Base-by-base conservation (phyloP, 1,139 yeast species). In the Candida sanyaensis region DNA sequence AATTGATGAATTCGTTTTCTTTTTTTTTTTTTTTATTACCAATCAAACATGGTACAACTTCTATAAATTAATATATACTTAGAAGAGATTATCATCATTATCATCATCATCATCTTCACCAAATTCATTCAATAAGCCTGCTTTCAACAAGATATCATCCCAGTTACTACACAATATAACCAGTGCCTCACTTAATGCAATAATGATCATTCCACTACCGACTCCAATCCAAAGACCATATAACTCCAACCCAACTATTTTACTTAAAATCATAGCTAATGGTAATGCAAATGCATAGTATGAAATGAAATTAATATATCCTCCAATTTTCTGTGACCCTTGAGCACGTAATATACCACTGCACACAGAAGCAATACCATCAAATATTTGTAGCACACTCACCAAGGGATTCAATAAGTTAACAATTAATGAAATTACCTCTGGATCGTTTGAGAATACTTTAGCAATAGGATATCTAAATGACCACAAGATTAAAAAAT, bases 161-260 rank as follows among this genome's bases (percentile, higher is more conserved):
- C 79, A 75, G 51, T 75, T 68, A 49, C 73, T 66, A 41, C 60
- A 61, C n/a, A 68, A 55, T 11, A 75, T 71, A 10, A 74, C 69
- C 0, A 59, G 24, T 1, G 71, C 66, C 58, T 92, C 96, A 21
- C 79, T 72, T 0, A 77, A 44, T 1, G 91, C 91, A 52, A 93
- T 90, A 31, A 83, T 56, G 33, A 84, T 63, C 78, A 91, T 78
- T 0, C 96, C 97, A 38, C 81, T 63, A 1, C 93, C 89, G 49
- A 90, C 81, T 6, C 97, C 97, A n/a, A 84, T 57, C 99, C 99
- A 93, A 47, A 93, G 70, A 0, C 98, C 98, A 27, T 68, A 63
- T 9, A 91, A 70, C 48, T 79, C 73, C 65, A 78, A 65, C 42
- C 78, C 78, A 7, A 71, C 66, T 30, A 69, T 63, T 62, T 84